Evolutionary conservation across 2,329 filamentous ascomycete species (phyloP).

Genomic region (Colletotrichum sp.): DNA sequence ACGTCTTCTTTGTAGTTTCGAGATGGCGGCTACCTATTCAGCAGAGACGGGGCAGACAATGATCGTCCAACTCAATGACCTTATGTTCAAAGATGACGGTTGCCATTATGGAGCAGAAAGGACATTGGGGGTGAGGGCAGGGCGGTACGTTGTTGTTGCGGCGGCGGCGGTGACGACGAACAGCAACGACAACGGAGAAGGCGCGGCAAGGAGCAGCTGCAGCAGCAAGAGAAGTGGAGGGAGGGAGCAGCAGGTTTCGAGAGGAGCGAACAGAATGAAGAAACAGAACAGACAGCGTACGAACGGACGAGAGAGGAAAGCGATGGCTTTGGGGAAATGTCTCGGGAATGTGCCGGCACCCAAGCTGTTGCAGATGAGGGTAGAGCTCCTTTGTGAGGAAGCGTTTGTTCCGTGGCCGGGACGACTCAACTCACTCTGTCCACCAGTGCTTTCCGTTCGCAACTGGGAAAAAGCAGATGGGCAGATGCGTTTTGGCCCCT

Average conservation of each 20-base stretch:
- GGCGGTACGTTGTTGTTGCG: neutral
- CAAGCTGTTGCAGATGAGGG: constrained; percentile 20
- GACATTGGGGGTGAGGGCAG: constrained; percentile 9
- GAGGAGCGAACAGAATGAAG: constrained; percentile 21
- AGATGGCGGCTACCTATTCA: constrained; percentile 4
- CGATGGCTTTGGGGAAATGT: constrained; percentile 28
- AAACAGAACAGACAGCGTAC: constrained; percentile 13
- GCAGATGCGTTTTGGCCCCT: neutral
- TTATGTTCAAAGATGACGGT: constrained; percentile 21
- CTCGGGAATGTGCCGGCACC: constrained; percentile 44
- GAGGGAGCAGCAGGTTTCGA: neutral
- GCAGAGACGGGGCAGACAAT: constrained; percentile 22
- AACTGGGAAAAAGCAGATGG: neutral
- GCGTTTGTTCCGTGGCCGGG: constrained; percentile 13
- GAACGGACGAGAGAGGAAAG: constrained; percentile 6
- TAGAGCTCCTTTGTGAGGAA: constrained; percentile 16
- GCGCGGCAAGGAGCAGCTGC: neutral
- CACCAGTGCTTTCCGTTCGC: neutral
- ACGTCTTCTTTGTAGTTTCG: constrained; percentile 5
- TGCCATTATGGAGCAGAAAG: constrained; percentile 18
- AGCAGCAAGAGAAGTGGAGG: constrained; percentile 1
- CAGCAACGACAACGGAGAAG: neutral
- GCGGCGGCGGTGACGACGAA: neutral
- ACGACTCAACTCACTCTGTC: neutral
- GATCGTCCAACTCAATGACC: constrained; percentile 23